Conservation (phyloP, 805 yeast species). For the Kazachstania martiniae region DNA sequence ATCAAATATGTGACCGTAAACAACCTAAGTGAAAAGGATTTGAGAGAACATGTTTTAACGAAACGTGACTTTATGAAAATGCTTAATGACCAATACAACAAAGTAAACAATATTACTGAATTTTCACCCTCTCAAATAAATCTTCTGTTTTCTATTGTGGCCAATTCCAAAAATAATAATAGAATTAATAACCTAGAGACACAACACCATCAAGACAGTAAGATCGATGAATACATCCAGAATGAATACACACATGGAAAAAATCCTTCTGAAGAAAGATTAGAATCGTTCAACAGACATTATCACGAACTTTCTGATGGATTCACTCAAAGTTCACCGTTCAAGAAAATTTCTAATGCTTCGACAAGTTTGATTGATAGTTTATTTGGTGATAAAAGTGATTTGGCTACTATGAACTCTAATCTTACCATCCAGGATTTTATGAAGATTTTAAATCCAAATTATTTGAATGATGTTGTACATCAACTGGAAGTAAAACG, state of each 20-base stretch:
- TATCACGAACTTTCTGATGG: conserved; percentile 19
- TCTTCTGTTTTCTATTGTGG: conserved; percentile 28
- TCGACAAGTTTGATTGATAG: not conserved
- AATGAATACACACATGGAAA: conserved; percentile 20
- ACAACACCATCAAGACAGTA: conserved; percentile 17
- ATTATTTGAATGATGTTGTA: conserved; percentile 28
- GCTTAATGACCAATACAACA: conserved; percentile 29
- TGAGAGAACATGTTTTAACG: conserved; percentile 26
- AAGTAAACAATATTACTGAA: conserved; percentile 31
- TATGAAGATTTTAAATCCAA: conserved; percentile 32
- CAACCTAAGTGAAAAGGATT: conserved; percentile 20
- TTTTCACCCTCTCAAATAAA: conserved; percentile 34
- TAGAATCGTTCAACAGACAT: conserved; percentile 20
- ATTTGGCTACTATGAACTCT: not conserved
- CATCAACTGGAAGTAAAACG: conserved; percentile 23
- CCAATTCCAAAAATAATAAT: conserved; percentile 25
- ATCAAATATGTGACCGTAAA: conserved; percentile 26
- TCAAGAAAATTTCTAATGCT: not conserved
- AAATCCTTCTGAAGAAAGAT: conserved; percentile 8
- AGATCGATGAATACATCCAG: conserved; percentile 20
- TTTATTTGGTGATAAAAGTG: not conserved
- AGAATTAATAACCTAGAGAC: conserved; percentile 3
- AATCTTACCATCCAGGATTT: conserved; percentile 32
- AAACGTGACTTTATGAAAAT: conserved; percentile 28
- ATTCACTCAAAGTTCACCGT: conserved; percentile 8